phyloP scores from a whole-genome alignment of 2,329 filamentous ascomycete genomes.

The Penicillium crustosum region DNA sequence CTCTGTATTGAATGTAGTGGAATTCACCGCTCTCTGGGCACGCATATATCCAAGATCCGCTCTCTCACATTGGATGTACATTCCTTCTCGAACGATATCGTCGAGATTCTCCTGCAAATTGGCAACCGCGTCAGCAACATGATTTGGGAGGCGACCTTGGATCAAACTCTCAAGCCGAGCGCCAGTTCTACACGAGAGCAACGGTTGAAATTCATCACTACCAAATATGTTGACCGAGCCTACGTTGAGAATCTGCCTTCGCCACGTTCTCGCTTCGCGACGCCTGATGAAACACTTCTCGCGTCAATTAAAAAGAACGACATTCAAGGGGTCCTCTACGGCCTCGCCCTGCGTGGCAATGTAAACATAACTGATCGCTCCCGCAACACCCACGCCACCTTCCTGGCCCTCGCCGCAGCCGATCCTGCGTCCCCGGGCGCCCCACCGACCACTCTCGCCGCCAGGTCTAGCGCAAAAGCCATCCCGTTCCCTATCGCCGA shows the following conservation, averaged over 20 bases:
- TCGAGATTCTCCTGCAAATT: constrained; percentile 86
- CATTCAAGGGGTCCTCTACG: constrained; percentile 88
- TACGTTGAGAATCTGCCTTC: constrained; percentile 74
- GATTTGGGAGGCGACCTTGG: constrained; percentile 88
- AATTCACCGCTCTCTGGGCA: constrained; percentile 92
- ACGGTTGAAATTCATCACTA: constrained; percentile 88
- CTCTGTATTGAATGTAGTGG: constrained; percentile 98
- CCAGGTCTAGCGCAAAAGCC: constrained; percentile 37
- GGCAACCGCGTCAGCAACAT: constrained; percentile 95
- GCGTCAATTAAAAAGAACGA: constrained; percentile 96
- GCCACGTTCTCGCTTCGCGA: constrained; percentile 71
- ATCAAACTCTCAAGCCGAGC: constrained; percentile 69
- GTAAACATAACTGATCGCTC: constrained; percentile 85
- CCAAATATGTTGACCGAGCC: constrained; percentile 84
- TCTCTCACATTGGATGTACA: constrained; percentile 93
- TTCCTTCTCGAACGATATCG: constrained; percentile 94
- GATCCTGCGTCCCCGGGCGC: constrained; percentile 76
- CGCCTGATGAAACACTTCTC: constrained; percentile 82
- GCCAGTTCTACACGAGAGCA: constrained; percentile 83
- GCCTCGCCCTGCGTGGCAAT: constrained; percentile 80
- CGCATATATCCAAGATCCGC: constrained; percentile 95
- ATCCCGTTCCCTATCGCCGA: constrained; percentile 86
- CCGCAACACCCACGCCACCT: constrained; percentile 83
- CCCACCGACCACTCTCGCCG: constrained; percentile 37
- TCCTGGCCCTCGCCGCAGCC: constrained; percentile 85